Evolutionary conservation across 2,329 filamentous ascomycete species (phyloP).

Genomic region (Cytospora piceae): DNA sequence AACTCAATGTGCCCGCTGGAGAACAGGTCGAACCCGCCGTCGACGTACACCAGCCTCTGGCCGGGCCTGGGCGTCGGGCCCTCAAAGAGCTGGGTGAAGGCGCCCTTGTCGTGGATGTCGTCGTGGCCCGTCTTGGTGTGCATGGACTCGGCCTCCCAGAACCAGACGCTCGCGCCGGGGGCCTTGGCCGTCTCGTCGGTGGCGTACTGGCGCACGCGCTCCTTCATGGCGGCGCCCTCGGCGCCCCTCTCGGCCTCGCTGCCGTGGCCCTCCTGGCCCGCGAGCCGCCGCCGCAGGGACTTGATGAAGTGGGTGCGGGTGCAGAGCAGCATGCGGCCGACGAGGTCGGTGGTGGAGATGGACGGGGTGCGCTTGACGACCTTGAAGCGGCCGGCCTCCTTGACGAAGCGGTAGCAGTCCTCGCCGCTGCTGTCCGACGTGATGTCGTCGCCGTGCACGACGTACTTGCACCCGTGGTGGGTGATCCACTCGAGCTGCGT

Average conservation of each 20-base stretch:
- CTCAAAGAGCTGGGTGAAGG: constrained; percentile 69
- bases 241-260: constrained; percentile 66
- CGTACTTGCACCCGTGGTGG: constrained; percentile 93
- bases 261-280: constrained; percentile 73
- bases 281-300: constrained; percentile 70
- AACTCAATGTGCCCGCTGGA: constrained; percentile 98
- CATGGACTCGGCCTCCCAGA: constrained; percentile 66
- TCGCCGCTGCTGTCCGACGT: constrained; percentile 91
- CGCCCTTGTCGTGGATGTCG: constrained; percentile 62
- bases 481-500: constrained; percentile 92
- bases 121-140: constrained; percentile 47
- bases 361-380: constrained; percentile 95
- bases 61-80: constrained; percentile 74
- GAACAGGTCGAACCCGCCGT: constrained; percentile 96
- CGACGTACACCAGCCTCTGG: constrained; percentile 90
- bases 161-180: constrained; percentile 84
- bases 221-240: constrained; percentile 69
- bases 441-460: constrained; percentile 96
- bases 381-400: constrained; percentile 90
- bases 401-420: constrained; percentile 98
- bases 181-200: constrained; percentile 80
- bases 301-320: constrained; percentile 94
- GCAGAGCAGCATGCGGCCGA: constrained; percentile 95
- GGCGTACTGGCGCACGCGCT: constrained; percentile 82
- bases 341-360: constrained; percentile 97